Evolutionary conservation across 495 filamentous ascomycete genomes (phyloP), one percentile per base, ranked within the genome.

Genomic region (Penicillium taxi): DNA sequence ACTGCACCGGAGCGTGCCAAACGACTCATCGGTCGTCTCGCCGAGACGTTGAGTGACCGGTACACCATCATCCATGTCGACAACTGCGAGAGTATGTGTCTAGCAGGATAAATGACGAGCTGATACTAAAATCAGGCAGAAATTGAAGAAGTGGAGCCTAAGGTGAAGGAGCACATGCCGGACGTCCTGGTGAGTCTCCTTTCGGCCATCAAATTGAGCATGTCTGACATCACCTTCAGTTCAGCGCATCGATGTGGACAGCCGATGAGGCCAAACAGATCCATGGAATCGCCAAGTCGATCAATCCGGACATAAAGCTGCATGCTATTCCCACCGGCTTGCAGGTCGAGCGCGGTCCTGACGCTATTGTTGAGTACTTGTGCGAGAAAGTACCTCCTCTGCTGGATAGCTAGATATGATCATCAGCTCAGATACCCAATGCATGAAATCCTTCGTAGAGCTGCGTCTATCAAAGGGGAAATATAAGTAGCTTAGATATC

Each of bases 211-310:
- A 12, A 12, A 16, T 11, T 4, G 24, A 5, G 12, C 6, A 14
- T 31, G 20, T 34, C 35, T 45, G 29, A 43, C 29, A 17, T 17
- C 16, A 6, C 19, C 19, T 34, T 41, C 42, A 77, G 73, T 80
- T 81, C 64, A 75, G 69, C 32, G 78, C 78, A 11, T 81, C 78
- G 21, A 82, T 82, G 77, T 83, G 77, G 79, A 69, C 75, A 7
- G 60, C 64, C 12, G 72, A 77, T 37, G 57, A 82, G 52, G 69
- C 74, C 13, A 39, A 59, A 21, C 44, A 71, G 41, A 78, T 81
- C 29, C 65, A 77, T 18, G 45, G 61, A 2, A 77, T 74, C 34
- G 76, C 78, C 19, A 62, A 66, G 28, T 54, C 62, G 6, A 58
- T 70, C 37, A 58, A 61, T 9, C 73, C 75, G 14, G 47, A 66